A percentile compares a stretch with the other conserved stretches of the same genome.
These are phyloP conservation scores for Colletotrichum sp. DNA, from an alignment of 2,329 filamentous ascomycete genomes.

Conservation along the genomic window DNA sequence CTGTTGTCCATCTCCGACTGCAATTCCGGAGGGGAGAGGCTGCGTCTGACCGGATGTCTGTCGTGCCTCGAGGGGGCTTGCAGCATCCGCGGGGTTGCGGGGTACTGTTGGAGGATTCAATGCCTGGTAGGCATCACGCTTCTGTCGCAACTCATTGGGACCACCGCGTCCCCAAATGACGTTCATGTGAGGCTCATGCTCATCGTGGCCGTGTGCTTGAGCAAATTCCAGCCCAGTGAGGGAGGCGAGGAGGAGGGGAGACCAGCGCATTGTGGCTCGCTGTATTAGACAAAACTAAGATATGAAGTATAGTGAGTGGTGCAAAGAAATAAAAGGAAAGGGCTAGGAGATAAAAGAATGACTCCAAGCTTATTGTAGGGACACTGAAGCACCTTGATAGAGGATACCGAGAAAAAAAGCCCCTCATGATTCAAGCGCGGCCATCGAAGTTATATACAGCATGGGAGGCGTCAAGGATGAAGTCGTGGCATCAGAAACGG, in stretches of 20 bases:
- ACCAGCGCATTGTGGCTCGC: conserved; percentile 28
- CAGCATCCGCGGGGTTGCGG: conserved; percentile 1
- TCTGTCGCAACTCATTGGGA: background rate
- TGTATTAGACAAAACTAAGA: background rate
- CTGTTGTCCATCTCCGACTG: conserved; percentile 11
- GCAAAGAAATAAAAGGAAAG: background rate
- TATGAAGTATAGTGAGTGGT: background rate
- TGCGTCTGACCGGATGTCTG: conserved; percentile 7
- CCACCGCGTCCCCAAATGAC: background rate
- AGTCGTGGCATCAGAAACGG: background rate
- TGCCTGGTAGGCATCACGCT: conserved; percentile 23
- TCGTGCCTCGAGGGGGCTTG: conserved; percentile 14
- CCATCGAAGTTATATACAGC: conserved; percentile 5
- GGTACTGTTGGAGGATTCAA: conserved; percentile 28
- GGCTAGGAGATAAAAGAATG: background rate
- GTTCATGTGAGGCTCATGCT: conserved; percentile 21
- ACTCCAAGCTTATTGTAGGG: background rate
- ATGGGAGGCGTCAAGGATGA: background rate
- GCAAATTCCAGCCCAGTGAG: conserved; percentile 27
- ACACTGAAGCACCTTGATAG: background rate
- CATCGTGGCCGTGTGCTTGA: conserved; percentile 29
- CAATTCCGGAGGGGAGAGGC: background rate
- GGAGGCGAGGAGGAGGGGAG: conserved; percentile 26
- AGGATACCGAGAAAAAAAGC: background rate
- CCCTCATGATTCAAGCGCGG: background rate